Evolutionary conservation across 345 rosid genomes (phyloP).

Genomic region (Sapria himalayana): DNA sequence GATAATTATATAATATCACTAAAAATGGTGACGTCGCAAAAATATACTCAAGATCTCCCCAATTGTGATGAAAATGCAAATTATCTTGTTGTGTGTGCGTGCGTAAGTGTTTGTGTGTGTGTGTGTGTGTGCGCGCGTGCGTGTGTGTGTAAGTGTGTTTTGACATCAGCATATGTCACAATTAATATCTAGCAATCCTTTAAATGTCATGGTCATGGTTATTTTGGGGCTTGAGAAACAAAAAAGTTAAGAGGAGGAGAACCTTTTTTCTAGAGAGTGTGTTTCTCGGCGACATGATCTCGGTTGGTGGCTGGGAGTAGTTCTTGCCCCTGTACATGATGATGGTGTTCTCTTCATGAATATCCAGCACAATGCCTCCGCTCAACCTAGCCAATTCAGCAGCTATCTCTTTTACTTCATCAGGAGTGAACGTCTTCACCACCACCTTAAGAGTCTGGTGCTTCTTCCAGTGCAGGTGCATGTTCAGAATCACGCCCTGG

Average conservation of each 20-base stretch:
- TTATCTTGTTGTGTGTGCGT: no score
- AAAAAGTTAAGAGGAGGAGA: neutral
- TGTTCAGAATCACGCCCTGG: slow-evolving; percentile 89
- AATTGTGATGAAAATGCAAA: no score
- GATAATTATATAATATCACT: no score
- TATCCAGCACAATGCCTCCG: slow-evolving; percentile 78
- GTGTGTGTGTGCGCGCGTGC: no score
- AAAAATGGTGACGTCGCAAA: no score
- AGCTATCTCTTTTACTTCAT: slow-evolving; percentile 82
- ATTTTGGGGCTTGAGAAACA: neutral
- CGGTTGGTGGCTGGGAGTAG: slow-evolving; percentile 82
- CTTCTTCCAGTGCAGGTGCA: slow-evolving; percentile 99
- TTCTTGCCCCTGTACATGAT: slow-evolving; percentile 95
- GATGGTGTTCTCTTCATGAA: slow-evolving; percentile 58
- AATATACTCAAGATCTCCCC: no score
- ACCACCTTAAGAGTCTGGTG: slow-evolving; percentile 75
- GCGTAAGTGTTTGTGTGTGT: no score
- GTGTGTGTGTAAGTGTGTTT: no score
- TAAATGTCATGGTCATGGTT: no score
- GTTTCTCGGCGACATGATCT: slow-evolving; percentile 80
- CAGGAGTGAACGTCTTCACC: slow-evolving; percentile 65
- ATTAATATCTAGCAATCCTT: no score
- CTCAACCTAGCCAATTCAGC: slow-evolving; percentile 60
- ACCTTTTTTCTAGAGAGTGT: slow-evolving; percentile 83
- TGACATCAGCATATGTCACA: no score